Evolutionary conservation across 371 early-diverging fungal species (phyloP), one percentile per base, ranked within the genome.

Genomic region (Rhizopus arrhizus): DNA sequence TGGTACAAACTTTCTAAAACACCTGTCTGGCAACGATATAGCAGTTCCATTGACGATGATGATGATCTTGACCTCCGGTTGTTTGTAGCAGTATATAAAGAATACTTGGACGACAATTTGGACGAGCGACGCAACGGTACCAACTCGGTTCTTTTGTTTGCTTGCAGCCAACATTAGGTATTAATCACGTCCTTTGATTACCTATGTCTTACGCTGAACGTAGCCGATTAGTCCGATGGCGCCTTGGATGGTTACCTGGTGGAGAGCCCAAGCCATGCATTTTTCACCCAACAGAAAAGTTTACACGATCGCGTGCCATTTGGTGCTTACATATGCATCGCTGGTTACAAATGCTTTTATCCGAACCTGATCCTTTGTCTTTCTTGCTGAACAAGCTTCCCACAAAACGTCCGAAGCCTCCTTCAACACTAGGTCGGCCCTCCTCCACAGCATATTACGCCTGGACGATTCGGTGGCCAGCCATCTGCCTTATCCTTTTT

Each of bases 161-260:
- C n/a, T n/a, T n/a, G n/a, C n/a, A n/a, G n/a, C n/a, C n/a, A n/a
- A n/a, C n/a, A n/a, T n/a, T n/a, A n/a, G n/a, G n/a, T n/a, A n/a
- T n/a, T n/a, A n/a, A n/a, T n/a, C n/a, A n/a, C n/a, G n/a, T n/a
- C n/a, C n/a, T n/a, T n/a, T n/a, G n/a, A n/a, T n/a, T n/a, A n/a
- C n/a, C n/a, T n/a, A n/a, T n/a, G n/a, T n/a, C n/a, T n/a, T n/a
- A n/a, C n/a, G n/a, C n/a, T n/a, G 55, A 55, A 33, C 42, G 55
- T n/a, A 55, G 55, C 45, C 55, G 42, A 32, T 65, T 52, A 13
- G 15, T 55, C 12, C 56, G 61, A 1, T 61, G 54, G 61, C 54
- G 48, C 28, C 48, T 48, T 48, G 48, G 48, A 16, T 42, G 42
- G 56, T 33, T 13, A 56, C 45, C 53, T 9, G 16, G 16, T 16